Evolutionary conservation across 768 basidiomycete species (phyloP).

Genomic region (Podaxis rugospora): DNA sequence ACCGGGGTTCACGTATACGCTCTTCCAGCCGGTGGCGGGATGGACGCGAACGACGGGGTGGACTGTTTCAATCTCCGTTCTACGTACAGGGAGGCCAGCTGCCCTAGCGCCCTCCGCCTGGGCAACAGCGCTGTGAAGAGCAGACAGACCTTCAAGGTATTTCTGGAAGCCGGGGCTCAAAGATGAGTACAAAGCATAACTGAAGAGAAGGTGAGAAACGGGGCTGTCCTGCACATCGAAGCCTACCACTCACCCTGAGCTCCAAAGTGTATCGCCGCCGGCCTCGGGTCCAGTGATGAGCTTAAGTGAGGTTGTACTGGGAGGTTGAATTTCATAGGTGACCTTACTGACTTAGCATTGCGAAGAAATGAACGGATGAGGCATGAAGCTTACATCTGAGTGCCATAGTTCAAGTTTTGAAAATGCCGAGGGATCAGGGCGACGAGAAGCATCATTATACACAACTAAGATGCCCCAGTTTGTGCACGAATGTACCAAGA

Average conservation of each 20-base stretch:
- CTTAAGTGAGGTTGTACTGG: constrained; percentile 73
- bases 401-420: constrained; percentile 79
- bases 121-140: constrained; percentile 72
- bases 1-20: constrained; percentile 78
- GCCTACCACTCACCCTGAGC: constrained; percentile 53
- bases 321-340: constrained; percentile 81
- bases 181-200: constrained; percentile 81
- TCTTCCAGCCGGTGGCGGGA: constrained; percentile 83
- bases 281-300: constrained; percentile 64
- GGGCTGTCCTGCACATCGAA: background rate
- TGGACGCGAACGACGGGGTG: constrained; percentile 85
- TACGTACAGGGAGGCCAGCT: constrained; percentile 65
- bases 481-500: background rate
- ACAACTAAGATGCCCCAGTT: constrained; percentile 41
- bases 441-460: constrained; percentile 61
- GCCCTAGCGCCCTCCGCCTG: constrained; percentile 74
- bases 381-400: constrained; percentile 52
- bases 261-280: constrained; percentile 81
- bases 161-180: constrained; percentile 70
- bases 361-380: background rate
- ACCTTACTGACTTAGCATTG: constrained; percentile 27
- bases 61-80: constrained; percentile 61
- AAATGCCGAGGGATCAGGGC: constrained; percentile 61
- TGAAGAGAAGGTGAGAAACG: constrained; percentile 19
- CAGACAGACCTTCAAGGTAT: constrained; percentile 70